phyloP scores from a whole-genome alignment of 1,284 basidiomycete genomes.

The Heliocybe sulcata region DNA sequence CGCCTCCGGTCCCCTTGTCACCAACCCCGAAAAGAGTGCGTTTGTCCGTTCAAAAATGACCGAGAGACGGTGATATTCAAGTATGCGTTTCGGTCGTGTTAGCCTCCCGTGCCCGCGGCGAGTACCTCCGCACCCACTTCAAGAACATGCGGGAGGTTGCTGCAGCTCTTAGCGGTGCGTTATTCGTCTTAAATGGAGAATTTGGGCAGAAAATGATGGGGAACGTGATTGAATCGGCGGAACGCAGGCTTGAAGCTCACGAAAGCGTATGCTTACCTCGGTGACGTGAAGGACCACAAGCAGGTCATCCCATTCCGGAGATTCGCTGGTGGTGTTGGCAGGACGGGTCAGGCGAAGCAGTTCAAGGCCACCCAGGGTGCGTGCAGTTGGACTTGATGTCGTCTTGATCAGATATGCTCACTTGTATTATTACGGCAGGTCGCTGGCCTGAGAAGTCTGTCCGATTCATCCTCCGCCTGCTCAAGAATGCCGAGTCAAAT shows the following conservation, averaged over 20 bases:
- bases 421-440: slow-evolving; percentile 42
- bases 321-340: slow-evolving; percentile 95
- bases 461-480: slow-evolving; percentile 88
- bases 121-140: slow-evolving; percentile 99
- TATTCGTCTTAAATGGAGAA: not conserved
- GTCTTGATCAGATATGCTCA: not conserved
- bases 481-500: slow-evolving; percentile 99
- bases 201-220: slow-evolving; percentile 11
- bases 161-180: slow-evolving; percentile 77
- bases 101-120: slow-evolving; percentile 91
- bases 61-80: slow-evolving; percentile 10
- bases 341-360: slow-evolving; percentile 96
- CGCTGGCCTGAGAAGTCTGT: slow-evolving; percentile 99
- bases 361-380: slow-evolving; percentile 95
- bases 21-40: slow-evolving; percentile 92
- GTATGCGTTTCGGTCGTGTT: slow-evolving; percentile 14
- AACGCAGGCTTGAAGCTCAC: slow-evolving; percentile 81
- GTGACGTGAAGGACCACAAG: slow-evolving; percentile 95
- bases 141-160: slow-evolving; percentile 99
- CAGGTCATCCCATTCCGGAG: slow-evolving; percentile 96
- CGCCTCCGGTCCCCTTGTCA: slow-evolving; percentile 77
- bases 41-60: slow-evolving; percentile 13
- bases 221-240: slow-evolving; percentile 2
- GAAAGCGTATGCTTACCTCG: slow-evolving; percentile 95
- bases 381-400: slow-evolving; percentile 18